Base-by-base conservation (phyloP, 225 moss, liverwort and hornwort species). In the Polytrichum commune region DNA sequence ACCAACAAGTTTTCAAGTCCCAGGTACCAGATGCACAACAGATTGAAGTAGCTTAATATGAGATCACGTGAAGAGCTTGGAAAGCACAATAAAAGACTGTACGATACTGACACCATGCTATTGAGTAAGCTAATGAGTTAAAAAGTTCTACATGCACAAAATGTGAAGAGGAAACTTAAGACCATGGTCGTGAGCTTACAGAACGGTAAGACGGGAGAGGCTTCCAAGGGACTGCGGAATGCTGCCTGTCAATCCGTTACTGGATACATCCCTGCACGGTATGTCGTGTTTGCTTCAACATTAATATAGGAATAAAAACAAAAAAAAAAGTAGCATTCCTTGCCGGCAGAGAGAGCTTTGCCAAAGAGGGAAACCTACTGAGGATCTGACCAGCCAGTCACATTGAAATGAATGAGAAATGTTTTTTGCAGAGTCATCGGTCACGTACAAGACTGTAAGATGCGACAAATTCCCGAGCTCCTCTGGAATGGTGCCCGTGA, bases 381-480 rank as follows among this genome's bases (percentile, higher is more conserved):
- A 13, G 46, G 13, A 46, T 46, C 10, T 46, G 46, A 46, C 46
- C 16, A 46, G 13, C 46, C 46, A 35, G 8, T 35, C 35, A 35
- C 35, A 35, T 35, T 35, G 46, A 46, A 46, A 46, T 13, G 46
- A 16, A 16, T 3, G 4, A 46, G 46, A 46, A 13, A 46, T 46
- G 46, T 16, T 46, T 46, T 16, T 66, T 1, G 32, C 22, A 53
- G 13, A 55, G 19, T 69, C 64, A n/a, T 29, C 33, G 60, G 29
- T 19, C 26, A 68, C 92, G 87, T 75, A 95, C 95, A 95, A 68
- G 68, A 90, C 81, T 79, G 81, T 82, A 5, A 95, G 84, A 32
- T 67, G 74, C 53, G 76, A 64, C 60, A 95, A 69, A 63, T 80
- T 73, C 66, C 85, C 84, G 54, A 95, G 75, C 70, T 82, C 85